phyloP scores from a whole-genome alignment of 2,329 filamentous ascomycete species.

The Meredithiella fracta region DNA sequence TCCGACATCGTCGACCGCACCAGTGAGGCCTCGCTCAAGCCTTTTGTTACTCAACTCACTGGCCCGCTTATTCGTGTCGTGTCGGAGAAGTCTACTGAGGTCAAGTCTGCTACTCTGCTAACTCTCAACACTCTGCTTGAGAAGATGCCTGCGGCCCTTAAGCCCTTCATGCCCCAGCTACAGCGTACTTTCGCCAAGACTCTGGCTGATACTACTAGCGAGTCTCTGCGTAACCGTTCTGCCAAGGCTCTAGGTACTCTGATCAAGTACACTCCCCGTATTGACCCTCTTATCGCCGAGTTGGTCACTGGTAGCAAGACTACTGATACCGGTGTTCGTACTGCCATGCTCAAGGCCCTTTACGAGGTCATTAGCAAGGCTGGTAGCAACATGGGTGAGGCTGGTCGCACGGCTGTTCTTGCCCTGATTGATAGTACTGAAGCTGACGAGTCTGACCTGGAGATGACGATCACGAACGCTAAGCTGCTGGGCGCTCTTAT shows the following conservation, averaged over 20 bases:
- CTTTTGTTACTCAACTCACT: conserved; percentile 94
- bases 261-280: conserved; percentile 86
- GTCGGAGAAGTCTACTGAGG: conserved; percentile 86
- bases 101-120: conserved; percentile 85
- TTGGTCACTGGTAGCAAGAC: conserved; percentile 94
- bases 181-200: conserved; percentile 96
- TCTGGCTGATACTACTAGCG: conserved; percentile 81
- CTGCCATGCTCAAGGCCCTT: conserved; percentile 90
- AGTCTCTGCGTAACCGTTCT: conserved; percentile 69
- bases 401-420: conserved; percentile 71
- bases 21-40: conserved; percentile 70
- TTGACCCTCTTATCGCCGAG: conserved; percentile 84
- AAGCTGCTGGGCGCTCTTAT: conserved; percentile 79
- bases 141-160: conserved; percentile 89
- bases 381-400: conserved; percentile 84
- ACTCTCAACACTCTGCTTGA: conserved; percentile 90
- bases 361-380: conserved; percentile 95
- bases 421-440: conserved; percentile 69
- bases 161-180: conserved; percentile 90
- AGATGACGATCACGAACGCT: conserved; percentile 78
- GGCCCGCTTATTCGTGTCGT: conserved; percentile 95
- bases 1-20: conserved; percentile 92
- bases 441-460: conserved; percentile 53
- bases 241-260: conserved; percentile 88
- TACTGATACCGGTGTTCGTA: conserved; percentile 64